phyloP scores from a whole-genome alignment of 352 stramenopile species.

The Phytopythium aichiense region DNA sequence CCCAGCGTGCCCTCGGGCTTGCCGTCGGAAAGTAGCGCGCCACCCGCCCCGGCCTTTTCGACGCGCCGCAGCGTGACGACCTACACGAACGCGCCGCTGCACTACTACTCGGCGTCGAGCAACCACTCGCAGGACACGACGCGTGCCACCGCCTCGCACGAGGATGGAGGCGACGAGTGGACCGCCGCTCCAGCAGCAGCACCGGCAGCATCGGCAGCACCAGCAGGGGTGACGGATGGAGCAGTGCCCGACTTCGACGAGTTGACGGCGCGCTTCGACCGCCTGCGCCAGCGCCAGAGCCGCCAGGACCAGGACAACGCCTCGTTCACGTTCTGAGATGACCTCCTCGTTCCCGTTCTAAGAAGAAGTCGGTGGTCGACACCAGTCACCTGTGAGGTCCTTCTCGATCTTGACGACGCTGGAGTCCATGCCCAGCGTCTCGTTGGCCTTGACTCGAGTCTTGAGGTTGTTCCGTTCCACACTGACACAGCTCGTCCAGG shows the following conservation, averaged over 20 bases:
- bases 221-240: constrained; percentile 11
- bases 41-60: constrained; percentile 15
- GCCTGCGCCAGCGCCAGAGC: constrained; percentile 76
- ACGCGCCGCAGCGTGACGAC: constrained; percentile 31
- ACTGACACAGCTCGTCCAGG: too few species aligned
- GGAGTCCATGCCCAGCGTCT: too few species aligned
- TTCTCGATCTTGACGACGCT: too few species aligned
- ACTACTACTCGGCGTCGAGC: constrained; percentile 21
- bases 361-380: too few species aligned
- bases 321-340: constrained; percentile 64
- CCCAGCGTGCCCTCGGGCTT: constrained; percentile 33
- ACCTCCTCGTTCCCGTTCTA: too few species aligned
- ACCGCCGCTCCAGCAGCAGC: not conserved
- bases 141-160: constrained; percentile 1
- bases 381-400: too few species aligned
- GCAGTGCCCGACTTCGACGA: constrained; percentile 90
- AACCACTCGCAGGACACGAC: constrained; percentile 8
- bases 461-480: too few species aligned
- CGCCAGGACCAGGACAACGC: constrained; percentile 40
- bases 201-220: constrained; percentile 7
- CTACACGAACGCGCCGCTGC: constrained; percentile 35
- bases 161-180: constrained; percentile 7
- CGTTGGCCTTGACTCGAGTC: too few species aligned
- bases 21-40: constrained; percentile 12
- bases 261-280: constrained; percentile 91